Conservation (phyloP, 2,329 filamentous ascomycete genomes). For the Didymosphaeria variabile region DNA sequence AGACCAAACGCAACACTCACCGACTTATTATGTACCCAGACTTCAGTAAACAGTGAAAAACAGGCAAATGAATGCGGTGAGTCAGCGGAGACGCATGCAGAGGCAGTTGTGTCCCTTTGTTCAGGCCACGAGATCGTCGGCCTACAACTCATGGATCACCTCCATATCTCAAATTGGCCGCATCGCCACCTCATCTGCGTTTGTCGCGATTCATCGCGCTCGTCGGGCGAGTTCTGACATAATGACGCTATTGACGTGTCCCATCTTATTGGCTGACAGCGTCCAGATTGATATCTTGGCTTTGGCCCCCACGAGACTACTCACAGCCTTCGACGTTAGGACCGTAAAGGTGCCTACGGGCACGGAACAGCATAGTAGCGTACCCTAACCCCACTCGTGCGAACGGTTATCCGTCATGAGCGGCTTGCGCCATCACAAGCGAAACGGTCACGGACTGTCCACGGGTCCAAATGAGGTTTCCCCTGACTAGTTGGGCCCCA, state of each 20-base stretch:
- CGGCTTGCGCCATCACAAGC: slow-evolving; percentile 2
- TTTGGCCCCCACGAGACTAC: slow-evolving; percentile 8
- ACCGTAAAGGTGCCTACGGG: not conserved
- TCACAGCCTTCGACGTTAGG: not conserved
- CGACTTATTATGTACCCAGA: not conserved
- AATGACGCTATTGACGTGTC: slow-evolving; percentile 21
- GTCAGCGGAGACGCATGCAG: slow-evolving; percentile 2
- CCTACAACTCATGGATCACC: not conserved
- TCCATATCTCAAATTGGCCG: not conserved
- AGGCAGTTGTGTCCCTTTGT: not conserved
- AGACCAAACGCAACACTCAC: slow-evolving; percentile 3
- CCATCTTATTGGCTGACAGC: slow-evolving; percentile 21
- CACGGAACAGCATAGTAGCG: not conserved
- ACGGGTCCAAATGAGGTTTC: not conserved
- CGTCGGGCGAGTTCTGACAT: slow-evolving; percentile 28
- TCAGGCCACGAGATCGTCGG: slow-evolving; percentile 1
- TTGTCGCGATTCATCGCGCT: not conserved
- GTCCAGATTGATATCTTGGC: slow-evolving; percentile 2
- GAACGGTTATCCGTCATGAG: not conserved
- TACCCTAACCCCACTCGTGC: slow-evolving; percentile 2
- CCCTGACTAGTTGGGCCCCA: not conserved
- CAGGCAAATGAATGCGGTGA: slow-evolving; percentile 11
- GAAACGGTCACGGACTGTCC: not conserved
- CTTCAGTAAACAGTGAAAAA: not conserved
- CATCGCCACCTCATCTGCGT: not conserved